Evolutionary conservation across 73 alveolate genomes (phyloP), one percentile per base, ranked within the genome.

Genomic region (Paramecium sonneborni): DNA sequence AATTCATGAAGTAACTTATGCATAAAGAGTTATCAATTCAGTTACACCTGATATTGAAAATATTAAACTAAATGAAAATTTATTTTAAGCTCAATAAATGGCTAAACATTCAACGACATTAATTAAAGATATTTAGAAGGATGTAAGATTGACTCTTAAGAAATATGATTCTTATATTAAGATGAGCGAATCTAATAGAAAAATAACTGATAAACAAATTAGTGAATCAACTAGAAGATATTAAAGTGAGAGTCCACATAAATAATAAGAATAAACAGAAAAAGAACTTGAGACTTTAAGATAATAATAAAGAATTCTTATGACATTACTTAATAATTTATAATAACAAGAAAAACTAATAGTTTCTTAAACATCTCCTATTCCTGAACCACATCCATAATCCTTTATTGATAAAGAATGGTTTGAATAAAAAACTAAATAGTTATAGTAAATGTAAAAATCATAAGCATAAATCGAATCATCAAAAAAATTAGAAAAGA

Each of bases 71-170:
- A 79, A 79, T 79, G 90, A 79, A 44, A 26, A 38, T n/a, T 34
- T 79, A n/a, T 79, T 79, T 46, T 12, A 79, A 37, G 90, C 90
- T 24, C 9, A 79, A 43, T 79, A 39, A 23, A 38, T 79, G 69
- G 74, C 90, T 12, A 79, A 14, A 20, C 74, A 79, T 30, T 79
- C 90, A 18, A n/a, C 46, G 0, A 43, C 90, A 79, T 44, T 79
- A 18, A 79, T 79, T 18, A 79, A 79, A 44, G 90, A 79, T 79
- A 39, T 79, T 2, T 79, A 79, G 34, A 38, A 44, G 43, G 74
- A 79, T 79, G 90, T 79, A 6, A 39, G 55, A 79, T 11, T 62
- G 41, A 79, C 90, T n/a, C 72, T 79, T 3, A 79, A 79, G 28
- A 79, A 79, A 79, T 79, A 79, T 79, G 90, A 79, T 46, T 24